Conservation (phyloP, 345 rosid genomes). For the Clarkia xantiana region DNA sequence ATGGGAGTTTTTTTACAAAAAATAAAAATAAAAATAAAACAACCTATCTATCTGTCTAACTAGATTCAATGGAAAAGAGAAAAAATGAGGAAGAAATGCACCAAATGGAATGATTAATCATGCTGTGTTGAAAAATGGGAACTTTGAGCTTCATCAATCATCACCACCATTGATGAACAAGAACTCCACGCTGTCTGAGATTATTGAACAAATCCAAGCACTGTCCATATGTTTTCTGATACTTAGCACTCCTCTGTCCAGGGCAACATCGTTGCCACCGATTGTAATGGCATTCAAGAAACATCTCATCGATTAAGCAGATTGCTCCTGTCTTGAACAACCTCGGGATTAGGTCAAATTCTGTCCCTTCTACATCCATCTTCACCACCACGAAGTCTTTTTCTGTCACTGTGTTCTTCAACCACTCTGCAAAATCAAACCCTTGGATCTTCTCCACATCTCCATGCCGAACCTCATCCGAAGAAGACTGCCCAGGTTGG, state of each 20-base stretch:
- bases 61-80: no score
- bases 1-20: no score
- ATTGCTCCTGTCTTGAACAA: conserved; percentile 77
- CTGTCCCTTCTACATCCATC: conserved; percentile 99
- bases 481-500: conserved; percentile 36
- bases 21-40: no score
- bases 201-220: conserved; percentile 72
- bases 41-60: no score
- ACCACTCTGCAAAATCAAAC: conserved; percentile 89
- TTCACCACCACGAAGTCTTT: conserved; percentile 96
- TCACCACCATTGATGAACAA: conserved; percentile 98
- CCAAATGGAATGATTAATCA: no score
- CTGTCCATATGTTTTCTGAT: conserved; percentile 65
- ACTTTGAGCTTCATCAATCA: not conserved
- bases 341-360: conserved; percentile 83
- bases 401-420: conserved; percentile 61
- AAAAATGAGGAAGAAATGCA: no score
- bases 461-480: conserved; percentile 18
- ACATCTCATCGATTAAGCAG: conserved; percentile 80
- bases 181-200: conserved; percentile 77
- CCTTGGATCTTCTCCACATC: conserved; percentile 69
- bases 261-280: conserved; percentile 99
- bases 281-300: conserved; percentile 92
- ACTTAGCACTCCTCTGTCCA: conserved; percentile 78
- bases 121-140: conserved; percentile 12